Base-by-base conservation (phyloP, 345 rosid genomes). In the Arabidopsis arenosa region DNA sequence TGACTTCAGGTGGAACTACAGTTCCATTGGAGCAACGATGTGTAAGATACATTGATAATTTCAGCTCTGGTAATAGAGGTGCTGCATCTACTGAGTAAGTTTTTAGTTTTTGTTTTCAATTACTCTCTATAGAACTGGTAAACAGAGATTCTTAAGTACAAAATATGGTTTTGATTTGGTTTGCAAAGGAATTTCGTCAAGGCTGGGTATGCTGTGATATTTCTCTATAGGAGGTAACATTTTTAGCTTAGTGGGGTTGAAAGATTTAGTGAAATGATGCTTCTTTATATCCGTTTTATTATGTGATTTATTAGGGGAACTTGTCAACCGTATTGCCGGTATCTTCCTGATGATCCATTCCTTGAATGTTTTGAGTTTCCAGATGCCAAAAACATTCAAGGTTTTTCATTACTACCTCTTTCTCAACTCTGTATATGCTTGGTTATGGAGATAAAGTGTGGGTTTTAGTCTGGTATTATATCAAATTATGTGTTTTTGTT, bases 21-120 rank as follows among this genome's bases (percentile, higher is more conserved):
- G 98, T 94, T 70, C 98, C 98, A 5, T 76, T 94, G 28, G 97
- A 94, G 95, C 93, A 92, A 60, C 92, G 93, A 7, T 94, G 97
- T 11, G 98, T 94, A 9, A 91, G 98, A 8, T 92, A 90, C 37
- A 92, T 92, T 36, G 97, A 92, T 73, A 94, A 94, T 78, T 92
- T 90, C 88, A 81, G 93, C 75, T 89, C 93, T 0, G 97, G 97
- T 13, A 80, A 84, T 7, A 75, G 95, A 80, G 97, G 97, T 75
- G 91, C 95, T 13, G 81, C 96, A 0, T 87, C 97, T 39, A 92
- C 96, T 4, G 97, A 92, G 99, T 92, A 84, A n/a, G 70, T 17
- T 7, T 7, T 60, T 5, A 23, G 6, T 10, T 39, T 36, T 58
- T 18, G 2, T 37, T 37, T 58, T 36, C 63, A 35, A 2, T 17